A percentile compares a stretch with the other conserved stretches of the same genome.
Evolutionary conservation across 108 stramenopile genomes (phyloP).

Genomic region (Fragilaria crotonensis): DNA sequence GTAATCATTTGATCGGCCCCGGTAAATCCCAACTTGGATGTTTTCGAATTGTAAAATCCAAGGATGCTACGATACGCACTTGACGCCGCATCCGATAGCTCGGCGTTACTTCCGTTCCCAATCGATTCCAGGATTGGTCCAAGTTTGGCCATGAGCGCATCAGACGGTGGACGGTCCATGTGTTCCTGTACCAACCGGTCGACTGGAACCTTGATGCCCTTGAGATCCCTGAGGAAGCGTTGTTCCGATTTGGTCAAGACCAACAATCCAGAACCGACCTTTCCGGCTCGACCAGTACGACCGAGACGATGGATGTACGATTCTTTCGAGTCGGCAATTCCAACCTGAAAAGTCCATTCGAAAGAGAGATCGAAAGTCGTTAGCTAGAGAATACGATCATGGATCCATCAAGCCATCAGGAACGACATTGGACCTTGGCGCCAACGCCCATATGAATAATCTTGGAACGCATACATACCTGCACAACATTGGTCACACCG

Average conservation of each 20-base stretch:
- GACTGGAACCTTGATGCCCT: neutral
- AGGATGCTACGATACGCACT: conserved; percentile 3
- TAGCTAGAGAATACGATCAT: no score
- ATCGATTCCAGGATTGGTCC: neutral
- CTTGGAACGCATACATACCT: no score
- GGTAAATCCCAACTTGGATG: no score
- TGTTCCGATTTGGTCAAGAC: conserved; percentile 15
- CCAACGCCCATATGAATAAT: no score
- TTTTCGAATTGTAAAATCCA: conserved; percentile 10
- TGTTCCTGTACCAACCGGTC: neutral
- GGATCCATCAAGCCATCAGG: no score
- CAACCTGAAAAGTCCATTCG: conserved; percentile 76
- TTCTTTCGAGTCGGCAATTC: conserved; percentile 61
- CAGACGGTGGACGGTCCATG: neutral
- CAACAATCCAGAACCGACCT: conserved; percentile 46
- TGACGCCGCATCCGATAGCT: neutral
- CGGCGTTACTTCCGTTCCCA: neutral
- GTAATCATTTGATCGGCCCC: no score
- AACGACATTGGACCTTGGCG: no score
- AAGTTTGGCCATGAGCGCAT: neutral
- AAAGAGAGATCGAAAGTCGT: no score
- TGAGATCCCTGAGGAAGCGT: neutral
- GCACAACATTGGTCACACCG: conserved; percentile 39
- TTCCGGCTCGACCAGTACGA: conserved; percentile 84
- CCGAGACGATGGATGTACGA: conserved; percentile 92